Base-by-base conservation (phyloP, 768 basidiomycete species). In the Boletus rufocinnamomeus region DNA sequence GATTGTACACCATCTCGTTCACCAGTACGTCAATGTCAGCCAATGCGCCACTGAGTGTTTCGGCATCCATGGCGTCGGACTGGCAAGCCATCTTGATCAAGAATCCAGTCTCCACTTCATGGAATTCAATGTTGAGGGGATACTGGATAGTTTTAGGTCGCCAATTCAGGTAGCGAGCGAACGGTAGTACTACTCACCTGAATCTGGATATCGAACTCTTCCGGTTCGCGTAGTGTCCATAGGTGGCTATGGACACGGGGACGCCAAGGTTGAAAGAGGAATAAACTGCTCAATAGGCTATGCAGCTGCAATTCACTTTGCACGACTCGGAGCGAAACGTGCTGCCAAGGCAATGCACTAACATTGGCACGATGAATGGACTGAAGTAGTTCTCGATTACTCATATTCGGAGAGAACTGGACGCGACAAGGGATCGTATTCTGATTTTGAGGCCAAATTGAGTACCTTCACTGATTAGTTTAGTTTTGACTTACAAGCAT, bases 341-440 rank as follows among this genome's bases (percentile, higher is more conserved):
- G 80, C 54, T 82, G 80, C 74, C 78, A 79, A 1, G 72, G 63
- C 55, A 79, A 63, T 17, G 75, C 75, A 3, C 74, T 69, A 30
- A 79, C 62, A 52, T 81, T 80, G 19, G 58, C 56, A 32, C 65
- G 57, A 47, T 82, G 80, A 28, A 81, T 69, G 10, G 62, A 62
- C 44, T 63, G 68, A 28, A 81, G 67, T 5, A 80, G 48, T 8
- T 74, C 74, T 35, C 66, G 67, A 55, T 77, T 79, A 5, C 49
- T 63, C 45, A 63, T 54, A 6, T 47, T 47, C 16, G 47, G 52
- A 13, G 56, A 59, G 34, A 81, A 44, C n/a, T 54, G 69, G 49
- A 81, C 64, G 10, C 80, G 76, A 52, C 74, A 80, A 7, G 80
- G 80, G 19, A 81, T 68, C 1, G 80, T 81, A 58, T 79, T 82